Percentiles rank a stretch among this genome's conserved stretches.
Conservation (phyloP, 2,329 filamentous ascomycete species). For the Claviceps africana region DNA sequence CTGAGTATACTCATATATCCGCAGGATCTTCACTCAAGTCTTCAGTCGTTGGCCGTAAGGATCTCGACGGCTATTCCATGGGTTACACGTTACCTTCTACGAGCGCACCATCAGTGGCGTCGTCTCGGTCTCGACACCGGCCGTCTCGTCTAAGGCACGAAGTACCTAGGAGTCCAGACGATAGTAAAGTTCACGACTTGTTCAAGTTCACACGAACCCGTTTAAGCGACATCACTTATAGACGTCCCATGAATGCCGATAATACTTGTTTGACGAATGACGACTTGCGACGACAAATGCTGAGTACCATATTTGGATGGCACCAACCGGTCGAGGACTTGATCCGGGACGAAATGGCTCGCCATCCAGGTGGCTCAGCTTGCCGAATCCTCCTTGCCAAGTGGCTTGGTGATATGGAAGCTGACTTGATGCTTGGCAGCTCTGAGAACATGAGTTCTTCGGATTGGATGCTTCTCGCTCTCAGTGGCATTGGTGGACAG, state of each 20-base stretch:
- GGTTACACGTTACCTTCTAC: slow-evolving; percentile 24
- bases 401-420: slow-evolving; percentile 79
- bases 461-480: slow-evolving; percentile 91
- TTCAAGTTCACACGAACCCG: slow-evolving; percentile 77
- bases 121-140: slow-evolving; percentile 30
- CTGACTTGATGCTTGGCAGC: slow-evolving; percentile 66
- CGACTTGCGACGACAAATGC: slow-evolving; percentile 77
- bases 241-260: slow-evolving; percentile 46
- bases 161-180: slow-evolving; percentile 61
- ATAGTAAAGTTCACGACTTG: slow-evolving; percentile 58
- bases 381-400: slow-evolving; percentile 73
- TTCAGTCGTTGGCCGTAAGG: slow-evolving; percentile 18
- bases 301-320: slow-evolving; percentile 92
- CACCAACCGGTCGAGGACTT: slow-evolving; percentile 69
- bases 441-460: slow-evolving; percentile 81
- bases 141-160: slow-evolving; percentile 70
- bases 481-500: slow-evolving; percentile 69
- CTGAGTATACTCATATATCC: slow-evolving; percentile 56
- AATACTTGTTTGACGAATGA: slow-evolving; percentile 54
- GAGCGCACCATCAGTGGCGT: slow-evolving; percentile 30
- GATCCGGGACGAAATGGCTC: slow-evolving; percentile 69
- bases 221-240: slow-evolving; percentile 70
- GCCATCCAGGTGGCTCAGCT: slow-evolving; percentile 59
- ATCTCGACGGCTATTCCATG: slow-evolving; percentile 42
- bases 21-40: slow-evolving; percentile 37